Evolutionary conservation across 2,329 filamentous ascomycete genomes (phyloP).

Genomic region (Fusarium mexicanum): DNA sequence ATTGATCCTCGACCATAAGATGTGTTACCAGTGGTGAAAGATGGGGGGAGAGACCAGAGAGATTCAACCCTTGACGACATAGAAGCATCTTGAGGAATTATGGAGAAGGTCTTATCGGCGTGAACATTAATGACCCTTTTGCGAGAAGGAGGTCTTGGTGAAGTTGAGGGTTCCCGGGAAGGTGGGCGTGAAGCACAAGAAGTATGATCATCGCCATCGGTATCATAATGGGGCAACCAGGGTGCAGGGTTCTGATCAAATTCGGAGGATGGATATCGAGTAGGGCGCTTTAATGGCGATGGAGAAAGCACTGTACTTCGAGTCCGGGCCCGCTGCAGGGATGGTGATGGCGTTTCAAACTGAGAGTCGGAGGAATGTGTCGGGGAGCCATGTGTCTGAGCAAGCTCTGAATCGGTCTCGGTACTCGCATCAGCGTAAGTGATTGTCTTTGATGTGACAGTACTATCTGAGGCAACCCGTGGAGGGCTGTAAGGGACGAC

Average conservation of each 20-base stretch:
- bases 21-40: conserved; percentile 56
- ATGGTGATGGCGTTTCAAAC: conserved; percentile 41
- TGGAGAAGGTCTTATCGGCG: conserved; percentile 67
- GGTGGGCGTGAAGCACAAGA: conserved; percentile 29
- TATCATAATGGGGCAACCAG: conserved; percentile 34
- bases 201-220: conserved; percentile 31
- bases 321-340: conserved; percentile 29
- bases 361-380: conserved; percentile 33
- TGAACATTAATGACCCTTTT: conserved; percentile 60
- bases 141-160: conserved; percentile 44
- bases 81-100: conserved; percentile 51
- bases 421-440: conserved; percentile 39
- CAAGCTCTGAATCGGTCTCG: conserved; percentile 35
- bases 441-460: conserved; percentile 38
- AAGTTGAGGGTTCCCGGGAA: conserved; percentile 37
- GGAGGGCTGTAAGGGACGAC: conserved; percentile 53
- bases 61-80: conserved; percentile 46
- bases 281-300: conserved; percentile 31
- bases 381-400: conserved; percentile 26
- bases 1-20: conserved; percentile 61
- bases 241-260: conserved; percentile 31
- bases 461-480: conserved; percentile 47
- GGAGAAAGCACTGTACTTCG: conserved; percentile 27
- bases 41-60: conserved; percentile 54
- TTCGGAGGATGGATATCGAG: conserved; percentile 31